These are phyloP conservation scores for Trichoderma cornu-damae DNA, from an alignment of 2,329 filamentous ascomycete genomes.

Conservation along the genomic window DNA sequence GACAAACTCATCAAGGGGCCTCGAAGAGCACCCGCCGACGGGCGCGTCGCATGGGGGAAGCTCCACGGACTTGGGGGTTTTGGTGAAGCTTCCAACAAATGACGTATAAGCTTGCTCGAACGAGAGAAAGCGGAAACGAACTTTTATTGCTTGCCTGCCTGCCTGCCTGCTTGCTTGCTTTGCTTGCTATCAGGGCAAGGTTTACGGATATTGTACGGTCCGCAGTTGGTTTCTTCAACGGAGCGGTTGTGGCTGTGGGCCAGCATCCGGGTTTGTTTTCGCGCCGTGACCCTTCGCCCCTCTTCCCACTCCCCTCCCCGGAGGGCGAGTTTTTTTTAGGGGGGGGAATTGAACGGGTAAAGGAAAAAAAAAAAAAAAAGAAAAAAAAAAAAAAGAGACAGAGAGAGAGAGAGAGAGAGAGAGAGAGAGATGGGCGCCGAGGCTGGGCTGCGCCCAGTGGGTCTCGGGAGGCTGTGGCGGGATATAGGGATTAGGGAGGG, in stretches of 20 bases:
- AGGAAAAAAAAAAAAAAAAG: background rate
- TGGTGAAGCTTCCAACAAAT: conserved; percentile 7
- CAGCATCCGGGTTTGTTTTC: too few species aligned
- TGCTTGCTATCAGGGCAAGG: background rate
- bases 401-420: background rate
- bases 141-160: too few species aligned
- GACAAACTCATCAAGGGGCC: conserved; percentile 16
- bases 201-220: too few species aligned
- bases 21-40: conserved; percentile 18
- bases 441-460: too few species aligned
- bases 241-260: too few species aligned
- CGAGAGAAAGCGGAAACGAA: background rate
- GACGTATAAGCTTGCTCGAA: conserved; percentile 13
- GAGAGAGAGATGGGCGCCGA: too few species aligned
- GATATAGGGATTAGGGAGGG: background rate
- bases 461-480: too few species aligned
- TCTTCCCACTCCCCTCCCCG: too few species aligned
- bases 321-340: too few species aligned
- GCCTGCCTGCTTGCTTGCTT: too few species aligned
- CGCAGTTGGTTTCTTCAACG: too few species aligned
- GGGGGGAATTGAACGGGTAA: background rate
- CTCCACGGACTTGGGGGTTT: background rate
- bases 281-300: too few species aligned
- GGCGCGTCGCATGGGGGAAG: conserved; percentile 18
- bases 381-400: background rate